Percentiles rank a stretch among this genome's conserved stretches.
Conservation (phyloP, 306 rosid genomes). For the Citrullus amarus region DNA sequence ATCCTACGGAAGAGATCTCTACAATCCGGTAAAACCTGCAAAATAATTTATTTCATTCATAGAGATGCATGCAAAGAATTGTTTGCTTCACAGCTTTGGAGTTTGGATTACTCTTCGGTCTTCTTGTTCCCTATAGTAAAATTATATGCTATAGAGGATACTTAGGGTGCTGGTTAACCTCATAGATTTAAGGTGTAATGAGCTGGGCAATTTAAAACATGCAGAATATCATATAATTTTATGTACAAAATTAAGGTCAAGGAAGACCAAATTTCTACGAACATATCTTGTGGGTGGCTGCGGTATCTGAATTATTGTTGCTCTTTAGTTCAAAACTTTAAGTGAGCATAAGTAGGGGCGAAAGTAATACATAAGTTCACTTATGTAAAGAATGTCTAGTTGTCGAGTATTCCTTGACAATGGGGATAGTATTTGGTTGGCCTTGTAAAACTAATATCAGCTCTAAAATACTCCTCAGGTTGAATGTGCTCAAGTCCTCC, state of each 20-base stretch:
- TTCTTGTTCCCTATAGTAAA: background rate
- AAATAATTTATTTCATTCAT: background rate
- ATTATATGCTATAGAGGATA: background rate
- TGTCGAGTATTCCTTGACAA: background rate
- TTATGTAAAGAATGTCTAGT: background rate
- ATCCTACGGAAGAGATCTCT: background rate
- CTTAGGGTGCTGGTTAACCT: background rate
- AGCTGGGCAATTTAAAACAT: background rate
- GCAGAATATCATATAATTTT: background rate
- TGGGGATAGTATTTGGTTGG: background rate
- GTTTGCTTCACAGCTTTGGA: background rate
- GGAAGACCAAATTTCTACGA: background rate
- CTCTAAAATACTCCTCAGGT: constrained; percentile 34
- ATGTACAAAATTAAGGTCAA: background rate
- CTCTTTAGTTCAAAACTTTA: background rate
- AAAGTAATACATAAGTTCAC: background rate
- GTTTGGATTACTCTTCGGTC: background rate
- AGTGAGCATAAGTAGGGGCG: background rate
- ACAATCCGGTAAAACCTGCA: background rate
- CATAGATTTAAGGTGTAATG: background rate
- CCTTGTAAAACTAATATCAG: background rate
- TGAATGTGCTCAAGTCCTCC: constrained; percentile 88
- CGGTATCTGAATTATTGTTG: background rate
- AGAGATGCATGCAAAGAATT: background rate
- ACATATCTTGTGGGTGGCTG: background rate